Conservation (phyloP, 2,329 filamentous ascomycete species). For the Ophiostoma sp. region DNA sequence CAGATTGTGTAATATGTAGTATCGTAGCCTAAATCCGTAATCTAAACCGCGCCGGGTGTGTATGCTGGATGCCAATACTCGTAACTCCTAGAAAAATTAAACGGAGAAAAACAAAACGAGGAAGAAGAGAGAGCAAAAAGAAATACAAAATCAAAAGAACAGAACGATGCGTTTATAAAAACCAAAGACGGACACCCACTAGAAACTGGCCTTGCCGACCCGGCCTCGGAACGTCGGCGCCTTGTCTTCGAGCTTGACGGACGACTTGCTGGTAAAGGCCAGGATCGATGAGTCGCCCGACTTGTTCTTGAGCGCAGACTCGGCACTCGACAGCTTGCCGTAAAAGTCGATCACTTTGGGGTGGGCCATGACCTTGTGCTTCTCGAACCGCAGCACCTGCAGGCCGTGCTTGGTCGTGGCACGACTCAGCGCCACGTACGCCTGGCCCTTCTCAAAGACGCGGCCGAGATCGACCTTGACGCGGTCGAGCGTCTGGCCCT, state of each 20-base stretch:
- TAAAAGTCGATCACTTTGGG: constrained; percentile 83
- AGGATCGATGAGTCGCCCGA: constrained; percentile 34
- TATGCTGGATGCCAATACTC: constrained; percentile 9
- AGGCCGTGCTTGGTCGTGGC: constrained; percentile 82
- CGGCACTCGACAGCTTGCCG: constrained; percentile 69
- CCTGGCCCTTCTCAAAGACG: constrained; percentile 95
- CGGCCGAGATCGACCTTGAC: constrained; percentile 90
- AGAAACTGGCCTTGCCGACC: not conserved
- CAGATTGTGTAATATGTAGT: not conserved
- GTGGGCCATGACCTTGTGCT: constrained; percentile 89
- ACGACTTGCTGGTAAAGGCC: constrained; percentile 38
- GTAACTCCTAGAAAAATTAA: constrained; percentile 1
- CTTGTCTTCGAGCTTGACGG: constrained; percentile 36
- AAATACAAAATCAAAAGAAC: not conserved
- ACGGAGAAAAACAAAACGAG: not conserved
- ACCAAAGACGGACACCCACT: not conserved
- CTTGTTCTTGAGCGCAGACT: constrained; percentile 38
- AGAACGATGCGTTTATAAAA: not conserved
- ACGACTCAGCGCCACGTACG: constrained; percentile 92
- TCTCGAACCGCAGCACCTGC: constrained; percentile 83
- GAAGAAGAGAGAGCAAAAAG: not conserved
- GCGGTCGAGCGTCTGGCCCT: constrained; percentile 86
- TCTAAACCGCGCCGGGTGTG: not conserved
- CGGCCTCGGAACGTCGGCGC: not conserved
- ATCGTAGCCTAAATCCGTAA: not conserved